phyloP scores from a whole-genome alignment of 2,329 filamentous ascomycete species.

The Neoarthrinium moseri region DNA sequence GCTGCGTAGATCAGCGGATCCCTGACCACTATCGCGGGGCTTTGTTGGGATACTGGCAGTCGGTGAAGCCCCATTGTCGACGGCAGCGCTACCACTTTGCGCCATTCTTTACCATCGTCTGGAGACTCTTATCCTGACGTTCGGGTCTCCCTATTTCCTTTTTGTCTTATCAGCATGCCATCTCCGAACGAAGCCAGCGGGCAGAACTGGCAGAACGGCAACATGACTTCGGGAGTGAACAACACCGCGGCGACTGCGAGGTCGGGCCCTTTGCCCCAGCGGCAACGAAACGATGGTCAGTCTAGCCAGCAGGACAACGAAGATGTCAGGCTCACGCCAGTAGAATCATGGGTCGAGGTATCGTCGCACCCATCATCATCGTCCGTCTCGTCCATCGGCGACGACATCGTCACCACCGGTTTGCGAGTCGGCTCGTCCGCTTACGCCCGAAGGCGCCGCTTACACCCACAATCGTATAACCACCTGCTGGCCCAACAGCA shows the following conservation, averaged over 20 bases:
- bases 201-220: conserved; percentile 20
- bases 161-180: conserved; percentile 2
- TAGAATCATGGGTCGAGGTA: conserved; percentile 97
- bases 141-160: neutral
- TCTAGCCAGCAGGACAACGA: conserved; percentile 9
- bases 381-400: conserved; percentile 79
- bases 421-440: conserved; percentile 68
- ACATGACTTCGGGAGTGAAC: conserved; percentile 14
- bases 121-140: neutral
- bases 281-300: conserved; percentile 26
- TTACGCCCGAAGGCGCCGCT: conserved; percentile 55
- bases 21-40: conserved; percentile 6
- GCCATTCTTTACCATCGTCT: neutral
- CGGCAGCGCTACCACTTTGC: neutral
- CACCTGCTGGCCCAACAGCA: conserved; percentile 27
- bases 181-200: conserved; percentile 16
- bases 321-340: conserved; percentile 20
- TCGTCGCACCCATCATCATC: conserved; percentile 91
- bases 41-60: conserved; percentile 2
- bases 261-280: conserved; percentile 16
- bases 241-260: conserved; percentile 16
- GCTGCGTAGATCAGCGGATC: conserved; percentile 10
- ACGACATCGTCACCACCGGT: conserved; percentile 90
- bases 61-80: conserved; percentile 4
- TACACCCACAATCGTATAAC: conserved; percentile 29